These are phyloP conservation scores for Thalassiosira hispida DNA, from an alignment of 352 stramenopile species.

Conservation along the genomic window DNA sequence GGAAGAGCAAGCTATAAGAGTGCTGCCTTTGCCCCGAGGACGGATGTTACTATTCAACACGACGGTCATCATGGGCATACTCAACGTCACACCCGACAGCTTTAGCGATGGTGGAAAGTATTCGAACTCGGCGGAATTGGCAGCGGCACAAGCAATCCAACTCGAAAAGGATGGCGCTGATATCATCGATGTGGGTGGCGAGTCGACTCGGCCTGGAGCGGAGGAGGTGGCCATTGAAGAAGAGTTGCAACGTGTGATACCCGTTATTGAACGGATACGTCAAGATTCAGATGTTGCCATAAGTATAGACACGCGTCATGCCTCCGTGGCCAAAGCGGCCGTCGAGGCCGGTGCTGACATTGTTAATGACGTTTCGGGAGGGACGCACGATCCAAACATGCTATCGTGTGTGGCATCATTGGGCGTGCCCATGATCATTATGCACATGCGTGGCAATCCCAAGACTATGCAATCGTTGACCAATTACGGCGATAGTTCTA, in stretches of 20 bases:
- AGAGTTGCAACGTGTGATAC: constrained; percentile 92
- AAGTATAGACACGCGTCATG: constrained; percentile 97
- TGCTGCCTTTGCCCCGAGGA: constrained; percentile 66
- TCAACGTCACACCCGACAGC: constrained; percentile 99
- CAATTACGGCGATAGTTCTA: constrained; percentile 80
- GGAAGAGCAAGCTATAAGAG: constrained; percentile 32
- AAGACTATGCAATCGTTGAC: constrained; percentile 92
- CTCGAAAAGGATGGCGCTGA: constrained; percentile 91
- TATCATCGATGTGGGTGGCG: constrained; percentile 98
- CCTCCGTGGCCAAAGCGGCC: constrained; percentile 89
- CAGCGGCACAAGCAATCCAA: constrained; percentile 88
- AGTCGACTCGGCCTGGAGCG: constrained; percentile 97
- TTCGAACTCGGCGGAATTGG: constrained; percentile 57
- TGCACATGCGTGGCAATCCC: constrained; percentile 97
- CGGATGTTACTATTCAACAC: constrained; percentile 71
- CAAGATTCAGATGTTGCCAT: constrained; percentile 86
- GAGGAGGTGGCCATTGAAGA: constrained; percentile 88
- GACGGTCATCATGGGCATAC: constrained; percentile 95
- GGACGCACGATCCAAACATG: constrained; percentile 92
- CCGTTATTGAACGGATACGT: constrained; percentile 92
- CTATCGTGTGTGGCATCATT: constrained; percentile 87
- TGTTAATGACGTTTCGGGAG: constrained; percentile 97
- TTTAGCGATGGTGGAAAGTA: constrained; percentile 93
- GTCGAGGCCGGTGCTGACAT: constrained; percentile 93
- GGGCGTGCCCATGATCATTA: constrained; percentile 91